Conservation (phyloP, 345 rosid species). For the Noccaea caerulescens region DNA sequence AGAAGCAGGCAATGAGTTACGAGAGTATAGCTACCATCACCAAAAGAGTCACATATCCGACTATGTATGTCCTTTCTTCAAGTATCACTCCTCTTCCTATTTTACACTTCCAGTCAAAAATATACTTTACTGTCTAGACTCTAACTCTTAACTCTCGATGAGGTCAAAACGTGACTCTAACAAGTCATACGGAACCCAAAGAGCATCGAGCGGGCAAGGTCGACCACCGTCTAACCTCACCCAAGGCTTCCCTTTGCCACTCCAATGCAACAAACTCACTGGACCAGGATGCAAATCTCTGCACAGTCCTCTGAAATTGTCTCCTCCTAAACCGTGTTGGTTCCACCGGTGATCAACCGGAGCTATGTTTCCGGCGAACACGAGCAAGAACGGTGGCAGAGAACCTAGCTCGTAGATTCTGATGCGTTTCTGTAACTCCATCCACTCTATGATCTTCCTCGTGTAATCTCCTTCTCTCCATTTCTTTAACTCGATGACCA, state of each 20-base stretch:
- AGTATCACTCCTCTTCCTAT: constrained; percentile 28
- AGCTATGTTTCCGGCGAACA: constrained; percentile 76
- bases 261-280: constrained; percentile 72
- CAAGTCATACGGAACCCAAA: constrained; percentile 66
- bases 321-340: constrained; percentile 84
- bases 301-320: constrained; percentile 57
- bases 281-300: constrained; percentile 69
- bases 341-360: constrained; percentile 86
- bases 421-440: constrained; percentile 86
- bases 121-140: constrained; percentile 17
- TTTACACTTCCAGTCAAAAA: constrained; percentile 31
- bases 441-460: constrained; percentile 79
- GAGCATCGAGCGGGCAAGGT: constrained; percentile 64
- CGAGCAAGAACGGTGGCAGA: constrained; percentile 77
- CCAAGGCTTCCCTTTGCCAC: constrained; percentile 82
- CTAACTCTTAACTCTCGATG: constrained; percentile 44
- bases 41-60: constrained; percentile 27
- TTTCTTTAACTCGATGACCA: constrained; percentile 73
- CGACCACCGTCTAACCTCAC: constrained; percentile 53
- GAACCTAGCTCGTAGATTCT: constrained; percentile 86
- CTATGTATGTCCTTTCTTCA: constrained; percentile 18
- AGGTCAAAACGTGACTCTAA: constrained; percentile 50
- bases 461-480: constrained; percentile 79
- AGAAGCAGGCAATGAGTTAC: constrained; percentile 18
- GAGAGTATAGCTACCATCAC: constrained; percentile 4